Conservation (phyloP, 2,329 filamentous ascomycete species). For the Arthrobotrys entomopaga region DNA sequence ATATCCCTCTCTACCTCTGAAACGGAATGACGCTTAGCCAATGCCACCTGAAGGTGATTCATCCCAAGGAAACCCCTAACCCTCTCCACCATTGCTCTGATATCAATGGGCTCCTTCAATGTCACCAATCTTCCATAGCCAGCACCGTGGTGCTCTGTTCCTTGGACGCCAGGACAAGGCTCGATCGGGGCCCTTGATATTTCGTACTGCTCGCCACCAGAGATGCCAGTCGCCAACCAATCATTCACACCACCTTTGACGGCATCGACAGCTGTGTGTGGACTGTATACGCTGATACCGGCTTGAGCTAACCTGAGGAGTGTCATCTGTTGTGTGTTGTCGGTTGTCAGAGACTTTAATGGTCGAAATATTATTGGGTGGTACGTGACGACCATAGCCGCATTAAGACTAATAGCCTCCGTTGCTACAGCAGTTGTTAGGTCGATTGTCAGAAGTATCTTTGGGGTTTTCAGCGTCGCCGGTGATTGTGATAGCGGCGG, state of each 20-base stretch:
- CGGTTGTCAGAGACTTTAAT: slow-evolving; percentile 85
- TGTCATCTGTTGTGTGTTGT: slow-evolving; percentile 85
- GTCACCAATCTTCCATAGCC: slow-evolving; percentile 58
- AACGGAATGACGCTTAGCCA: slow-evolving; percentile 39
- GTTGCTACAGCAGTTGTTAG: slow-evolving; percentile 87
- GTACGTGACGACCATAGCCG: slow-evolving; percentile 86
- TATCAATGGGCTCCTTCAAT: slow-evolving; percentile 47
- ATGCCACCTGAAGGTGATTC: slow-evolving; percentile 25
- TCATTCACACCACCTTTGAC: slow-evolving; percentile 86
- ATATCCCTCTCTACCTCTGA: slow-evolving; percentile 41
- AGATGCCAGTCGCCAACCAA: slow-evolving; percentile 90
- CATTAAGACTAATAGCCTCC: slow-evolving; percentile 81
- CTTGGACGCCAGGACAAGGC: slow-evolving; percentile 50
- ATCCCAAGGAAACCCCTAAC: slow-evolving; percentile 55
- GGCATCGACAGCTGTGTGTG: slow-evolving; percentile 93
- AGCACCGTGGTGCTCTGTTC: slow-evolving; percentile 56
- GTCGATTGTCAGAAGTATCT: slow-evolving; percentile 85
- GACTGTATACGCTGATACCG: slow-evolving; percentile 94
- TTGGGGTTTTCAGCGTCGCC: slow-evolving; percentile 66
- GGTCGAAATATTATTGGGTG: slow-evolving; percentile 98
- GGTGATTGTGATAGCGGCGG: slow-evolving; percentile 23
- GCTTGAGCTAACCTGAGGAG: slow-evolving; percentile 82
- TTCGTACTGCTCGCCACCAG: slow-evolving; percentile 64
- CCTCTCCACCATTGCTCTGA: slow-evolving; percentile 55
- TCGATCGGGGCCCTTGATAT: slow-evolving; percentile 52